Base-by-base conservation (phyloP, 441 rosid species). In the Gossypium gossypioides region DNA sequence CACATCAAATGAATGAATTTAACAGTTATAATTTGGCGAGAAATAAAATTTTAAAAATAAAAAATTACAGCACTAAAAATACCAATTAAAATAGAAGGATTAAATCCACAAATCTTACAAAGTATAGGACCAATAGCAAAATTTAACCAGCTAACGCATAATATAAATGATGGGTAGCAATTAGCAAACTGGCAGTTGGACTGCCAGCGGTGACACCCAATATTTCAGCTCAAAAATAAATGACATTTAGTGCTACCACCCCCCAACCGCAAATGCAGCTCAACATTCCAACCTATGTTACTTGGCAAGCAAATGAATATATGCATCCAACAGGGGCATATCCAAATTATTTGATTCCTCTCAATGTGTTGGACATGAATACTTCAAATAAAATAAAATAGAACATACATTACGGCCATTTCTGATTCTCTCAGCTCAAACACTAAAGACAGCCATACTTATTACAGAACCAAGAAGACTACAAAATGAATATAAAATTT, bases 361-460 rank as follows among this genome's bases (percentile, higher is more conserved):
- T 10, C n/a, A 55, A 9, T 22, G 58, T 19, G 60, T 55, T 10
- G 29, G 60, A 22, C 60, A 55, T 8, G 22, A 12, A 21, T 55
- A 7, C 27, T 55, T 55, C 13, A 21, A 19, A 55, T 12, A 55
- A 55, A 55, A 55, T 8, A 21, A 55, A 55, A 9, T 55, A 1
- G 4, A 46, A 46, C 15, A 34, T 46, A n/a, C 19, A 50, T 19
- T 12, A 12, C 0, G 52, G 46, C 44, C 57, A 8, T 68, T 63
- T 18, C 6, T 15, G 18, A 59, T 57, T 56, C 50, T 56, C 50
- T 46, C 78, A 66, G 58, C 70, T 24, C 55, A 73, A 46, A 58
- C 54, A 58, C 75, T 58, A 58, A 24, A 56, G 73, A 71, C 72
- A 48, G 80, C 80, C 77, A 15, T 61, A 66, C 73, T 83, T 81